A percentile compares a stretch with the other conserved stretches of the same genome.
phyloP scores from a whole-genome alignment of 2,329 filamentous ascomycete genomes.

The Ophiostoma quercus region DNA sequence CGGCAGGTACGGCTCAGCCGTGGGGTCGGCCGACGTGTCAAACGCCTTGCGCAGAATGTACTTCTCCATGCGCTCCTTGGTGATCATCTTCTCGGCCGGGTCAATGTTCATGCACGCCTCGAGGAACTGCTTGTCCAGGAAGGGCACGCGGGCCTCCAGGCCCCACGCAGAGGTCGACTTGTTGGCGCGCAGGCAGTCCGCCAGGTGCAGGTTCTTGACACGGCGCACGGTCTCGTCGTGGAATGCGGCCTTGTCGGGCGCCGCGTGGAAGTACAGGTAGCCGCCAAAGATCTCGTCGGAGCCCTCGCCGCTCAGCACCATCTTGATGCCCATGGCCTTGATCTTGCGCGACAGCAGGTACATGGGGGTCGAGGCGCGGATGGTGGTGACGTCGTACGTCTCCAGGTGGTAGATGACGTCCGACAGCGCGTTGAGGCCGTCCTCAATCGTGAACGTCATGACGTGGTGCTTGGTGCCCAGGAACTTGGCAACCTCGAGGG shows the following conservation, averaged over 20 bases:
- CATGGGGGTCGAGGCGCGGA: conserved; percentile 97
- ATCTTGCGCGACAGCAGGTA: conserved; percentile 97
- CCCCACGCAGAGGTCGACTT: conserved; percentile 99
- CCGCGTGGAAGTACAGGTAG: conserved; percentile 97
- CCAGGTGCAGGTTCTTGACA: conserved; percentile 91
- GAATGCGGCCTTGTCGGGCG: conserved; percentile 85
- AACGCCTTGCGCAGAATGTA: conserved; percentile 98
- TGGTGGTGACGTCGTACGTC: conserved; percentile 96
- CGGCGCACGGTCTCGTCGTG: conserved; percentile 91
- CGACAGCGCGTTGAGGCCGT: conserved; percentile 91
- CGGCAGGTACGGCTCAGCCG: conserved; percentile 79
- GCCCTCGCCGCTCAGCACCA: conserved; percentile 95
- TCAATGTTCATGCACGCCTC: conserved; percentile 91
- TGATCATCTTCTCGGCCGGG: conserved; percentile 93
- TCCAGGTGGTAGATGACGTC: conserved; percentile 98
- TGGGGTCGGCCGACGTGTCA: conserved; percentile 83
- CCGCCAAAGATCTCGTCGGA: conserved; percentile 98
- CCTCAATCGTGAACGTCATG: conserved; percentile 96
- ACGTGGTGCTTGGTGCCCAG: conserved; percentile 96
- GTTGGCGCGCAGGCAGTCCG: conserved; percentile 97
- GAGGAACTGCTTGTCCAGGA: conserved; percentile 96
- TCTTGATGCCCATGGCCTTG: conserved; percentile 99
- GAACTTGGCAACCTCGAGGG: conserved; percentile 89
- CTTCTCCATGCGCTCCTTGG: conserved; percentile 83
- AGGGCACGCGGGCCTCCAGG: conserved; percentile 93